Evolutionary conservation across 805 yeast species (phyloP).

Genomic region (Yarrowia yakushimensis): DNA sequence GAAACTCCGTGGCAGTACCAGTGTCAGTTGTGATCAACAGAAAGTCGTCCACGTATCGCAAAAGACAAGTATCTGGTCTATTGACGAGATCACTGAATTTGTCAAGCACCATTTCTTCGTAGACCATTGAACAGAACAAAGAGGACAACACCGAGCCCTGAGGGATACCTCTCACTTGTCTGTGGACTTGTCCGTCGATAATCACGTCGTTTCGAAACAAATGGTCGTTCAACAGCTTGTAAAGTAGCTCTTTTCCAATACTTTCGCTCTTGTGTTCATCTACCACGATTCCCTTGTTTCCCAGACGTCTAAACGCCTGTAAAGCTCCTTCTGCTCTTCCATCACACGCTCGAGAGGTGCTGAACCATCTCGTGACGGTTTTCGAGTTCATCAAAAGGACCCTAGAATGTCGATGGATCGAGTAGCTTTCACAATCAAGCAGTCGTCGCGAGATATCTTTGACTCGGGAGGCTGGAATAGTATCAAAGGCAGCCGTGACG

Average conservation of each 20-base stretch:
- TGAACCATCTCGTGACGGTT: not conserved
- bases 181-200: not conserved
- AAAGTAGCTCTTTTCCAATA: not conserved
- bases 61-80: not conserved
- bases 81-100: not conserved
- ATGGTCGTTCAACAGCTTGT: not conserved
- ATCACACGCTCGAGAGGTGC: not conserved
- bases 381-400: not conserved
- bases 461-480: not conserved
- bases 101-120: not conserved
- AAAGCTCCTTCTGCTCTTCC: not conserved
- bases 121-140: conserved; percentile 8
- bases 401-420: not conserved
- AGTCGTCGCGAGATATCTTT: not conserved
- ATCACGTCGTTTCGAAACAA: not conserved
- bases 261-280: not conserved
- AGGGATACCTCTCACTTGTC: not conserved
- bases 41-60: conserved; percentile 16
- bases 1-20: not conserved
- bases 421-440: not conserved
- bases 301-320: not conserved
- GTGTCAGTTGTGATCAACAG: not conserved
- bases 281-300: not conserved
- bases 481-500: not conserved
- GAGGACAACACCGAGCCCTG: conserved; percentile 19